These are phyloP conservation scores for Pleurotus ostreatus DNA, from an alignment of 768 basidiomycete genomes.

Conservation along the genomic window DNA sequence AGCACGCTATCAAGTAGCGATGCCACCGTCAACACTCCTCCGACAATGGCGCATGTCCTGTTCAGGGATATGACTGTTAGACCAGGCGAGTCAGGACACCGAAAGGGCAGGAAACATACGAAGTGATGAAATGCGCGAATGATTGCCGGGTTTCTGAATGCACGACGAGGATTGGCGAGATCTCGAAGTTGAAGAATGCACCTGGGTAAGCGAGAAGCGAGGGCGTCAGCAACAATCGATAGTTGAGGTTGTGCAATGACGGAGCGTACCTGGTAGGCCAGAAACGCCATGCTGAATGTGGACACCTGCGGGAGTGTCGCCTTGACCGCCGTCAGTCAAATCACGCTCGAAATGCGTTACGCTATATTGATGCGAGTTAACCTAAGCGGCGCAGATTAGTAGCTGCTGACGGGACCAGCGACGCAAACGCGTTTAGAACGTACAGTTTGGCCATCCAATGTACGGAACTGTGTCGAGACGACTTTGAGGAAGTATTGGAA, in stretches of 20 bases:
- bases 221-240: no score
- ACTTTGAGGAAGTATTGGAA: conserved; percentile 99
- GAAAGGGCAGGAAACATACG: conserved; percentile 46
- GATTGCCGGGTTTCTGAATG: conserved; percentile 90
- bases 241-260: background rate
- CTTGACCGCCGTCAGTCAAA: conserved; percentile 55
- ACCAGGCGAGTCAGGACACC: background rate
- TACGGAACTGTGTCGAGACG: conserved; percentile 90
- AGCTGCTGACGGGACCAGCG: background rate
- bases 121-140: conserved; percentile 97
- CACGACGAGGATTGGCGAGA: conserved; percentile 92
- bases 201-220: conserved; percentile 31
- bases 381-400: conserved; percentile 30
- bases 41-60: conserved; percentile 96
- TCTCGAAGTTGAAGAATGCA: conserved; percentile 92
- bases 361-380: conserved; percentile 93
- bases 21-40: conserved; percentile 94
- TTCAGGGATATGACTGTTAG: conserved; percentile 1
- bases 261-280: conserved; percentile 58
- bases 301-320: conserved; percentile 58
- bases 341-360: conserved; percentile 96
- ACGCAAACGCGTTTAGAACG: conserved; percentile 18
- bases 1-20: conserved; percentile 83
- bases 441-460: conserved; percentile 70
- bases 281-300: conserved; percentile 69